Percentiles rank a stretch among this genome's conserved stretches.
phyloP scores from a whole-genome alignment of 2,329 filamentous ascomycete genomes.

The Plectosphaerella plurivora region DNA sequence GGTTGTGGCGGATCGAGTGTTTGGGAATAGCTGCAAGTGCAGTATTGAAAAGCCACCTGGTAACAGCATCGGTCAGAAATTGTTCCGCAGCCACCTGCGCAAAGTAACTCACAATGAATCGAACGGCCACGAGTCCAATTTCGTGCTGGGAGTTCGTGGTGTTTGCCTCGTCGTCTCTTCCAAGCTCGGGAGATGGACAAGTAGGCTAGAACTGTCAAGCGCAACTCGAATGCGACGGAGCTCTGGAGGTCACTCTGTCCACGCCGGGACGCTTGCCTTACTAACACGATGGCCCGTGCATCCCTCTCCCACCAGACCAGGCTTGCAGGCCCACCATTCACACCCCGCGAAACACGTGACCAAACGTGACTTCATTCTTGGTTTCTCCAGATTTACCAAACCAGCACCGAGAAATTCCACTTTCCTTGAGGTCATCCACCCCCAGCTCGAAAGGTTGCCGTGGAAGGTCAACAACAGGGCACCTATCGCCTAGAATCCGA shows the following conservation, averaged over 20 bases:
- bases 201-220: no score
- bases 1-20: background rate
- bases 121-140: no score
- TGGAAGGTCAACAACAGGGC: background rate
- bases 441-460: background rate
- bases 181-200: no score
- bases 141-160: no score
- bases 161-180: no score
- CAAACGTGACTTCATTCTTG: conserved; percentile 3
- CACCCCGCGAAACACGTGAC: conserved; percentile 3
- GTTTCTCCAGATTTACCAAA: conserved; percentile 1
- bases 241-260: background rate
- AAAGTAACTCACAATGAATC: no score
- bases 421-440: conserved; percentile 1
- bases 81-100: no score
- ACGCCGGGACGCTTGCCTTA: background rate
- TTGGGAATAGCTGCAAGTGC: no score
- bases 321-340: background rate
- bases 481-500: background rate
- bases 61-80: background rate
- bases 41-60: background rate
- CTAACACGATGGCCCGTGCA: background rate
- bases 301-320: background rate
- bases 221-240: no score
- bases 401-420: background rate